These are phyloP conservation scores for Spiromastix sp. DNA, from an alignment of 2,329 filamentous ascomycete genomes.

Conservation along the genomic window DNA sequence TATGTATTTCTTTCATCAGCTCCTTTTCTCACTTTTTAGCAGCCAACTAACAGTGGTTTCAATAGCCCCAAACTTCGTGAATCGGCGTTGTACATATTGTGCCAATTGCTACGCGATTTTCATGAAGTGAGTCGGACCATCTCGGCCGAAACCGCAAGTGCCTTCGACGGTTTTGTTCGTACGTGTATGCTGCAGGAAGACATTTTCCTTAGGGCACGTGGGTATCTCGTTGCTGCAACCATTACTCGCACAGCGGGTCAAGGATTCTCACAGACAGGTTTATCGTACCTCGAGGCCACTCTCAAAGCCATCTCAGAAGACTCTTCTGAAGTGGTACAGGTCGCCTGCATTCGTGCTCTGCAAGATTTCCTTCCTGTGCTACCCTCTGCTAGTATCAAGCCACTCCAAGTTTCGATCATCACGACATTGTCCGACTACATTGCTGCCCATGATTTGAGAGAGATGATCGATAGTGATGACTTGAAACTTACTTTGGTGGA, in stretches of 20 bases:
- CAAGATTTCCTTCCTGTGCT: constrained; percentile 56
- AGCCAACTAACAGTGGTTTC: constrained; percentile 13
- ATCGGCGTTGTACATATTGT: constrained; percentile 73
- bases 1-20: constrained; percentile 15
- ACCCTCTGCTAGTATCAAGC: constrained; percentile 39
- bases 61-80: constrained; percentile 62
- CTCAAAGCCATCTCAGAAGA: constrained; percentile 67
- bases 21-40: neutral
- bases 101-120: constrained; percentile 74
- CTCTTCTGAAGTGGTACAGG: constrained; percentile 77
- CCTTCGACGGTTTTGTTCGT: constrained; percentile 70
- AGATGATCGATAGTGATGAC: constrained; percentile 82
- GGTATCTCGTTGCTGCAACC: constrained; percentile 74
- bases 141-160: constrained; percentile 56
- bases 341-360: constrained; percentile 78
- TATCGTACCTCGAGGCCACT: constrained; percentile 43
- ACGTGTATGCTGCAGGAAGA: constrained; percentile 62
- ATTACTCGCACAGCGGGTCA: constrained; percentile 59
- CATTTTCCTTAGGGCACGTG: constrained; percentile 72
- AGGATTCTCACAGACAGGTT: constrained; percentile 34
- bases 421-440: constrained; percentile 61
- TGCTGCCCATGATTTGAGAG: constrained; percentile 65
- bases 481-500: constrained; percentile 83
- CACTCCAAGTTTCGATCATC: constrained; percentile 52
- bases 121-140: constrained; percentile 65